Evolutionary conservation across 306 rosid species (phyloP), one percentile per base, ranked within the genome.

Genomic region (Malus sylvestris): DNA sequence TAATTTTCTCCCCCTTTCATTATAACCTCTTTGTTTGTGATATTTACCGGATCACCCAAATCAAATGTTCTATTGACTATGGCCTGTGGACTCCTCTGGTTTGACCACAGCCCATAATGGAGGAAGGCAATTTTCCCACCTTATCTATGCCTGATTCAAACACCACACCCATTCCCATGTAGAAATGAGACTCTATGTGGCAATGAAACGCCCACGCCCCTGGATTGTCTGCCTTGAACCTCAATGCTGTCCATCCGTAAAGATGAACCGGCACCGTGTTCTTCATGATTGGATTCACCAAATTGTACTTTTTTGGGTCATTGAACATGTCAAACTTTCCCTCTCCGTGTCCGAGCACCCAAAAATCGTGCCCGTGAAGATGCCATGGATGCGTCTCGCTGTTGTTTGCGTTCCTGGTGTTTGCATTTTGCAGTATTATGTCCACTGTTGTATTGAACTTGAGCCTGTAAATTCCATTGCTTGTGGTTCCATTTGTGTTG

Each of bases 121-220:
- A 90, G 1, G 88, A 66, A 61, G 97, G 98, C 20, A 91, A 70
- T 3, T 85, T 63, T 42, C 88, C 90, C 8, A 94, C 83, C 82
- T 72, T 89, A 0, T 94, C 83, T 0, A 94, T 79, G 33, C 98
- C 98, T 81, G 90, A 94, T 81, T 83, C 96, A 40, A 94, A 94
- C 32, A 90, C 91, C 67, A 91, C 89, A 4, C 97, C 95, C 98
- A 94, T 94, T 0, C 97, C 98, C 96, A 92, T 86, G 16, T 67
- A 89, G 86, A 90, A 90, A 82, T 94, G 98, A 16, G 97, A 61
- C 64, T 91, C 98, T 19, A 94, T 87, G 52, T 90, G 98, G 83
- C 98, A 94, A 82, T 94, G 98, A 40, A 94, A 94, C 6, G 89
- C 91, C 98, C 98, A 90, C 13, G 81, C 93, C 0, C 98, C 98